phyloP scores from a whole-genome alignment of 129 eudicot species.

The Flaveria trinervia region DNA sequence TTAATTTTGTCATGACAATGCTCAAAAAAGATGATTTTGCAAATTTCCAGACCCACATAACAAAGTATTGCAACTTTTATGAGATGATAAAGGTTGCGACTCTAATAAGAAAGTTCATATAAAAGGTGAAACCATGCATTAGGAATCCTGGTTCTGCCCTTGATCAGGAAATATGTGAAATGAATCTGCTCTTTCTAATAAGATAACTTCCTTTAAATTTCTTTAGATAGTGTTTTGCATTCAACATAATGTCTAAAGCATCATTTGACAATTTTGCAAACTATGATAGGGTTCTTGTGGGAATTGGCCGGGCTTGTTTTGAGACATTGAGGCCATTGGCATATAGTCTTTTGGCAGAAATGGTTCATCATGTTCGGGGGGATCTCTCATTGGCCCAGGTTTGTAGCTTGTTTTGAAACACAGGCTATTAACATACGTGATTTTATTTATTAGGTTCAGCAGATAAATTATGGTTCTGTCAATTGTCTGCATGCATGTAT shows the following conservation, averaged over 20 bases:
- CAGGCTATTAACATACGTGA: neutral
- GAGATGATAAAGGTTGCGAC: conserved; percentile 6
- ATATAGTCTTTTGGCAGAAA: conserved; percentile 94
- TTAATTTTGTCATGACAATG: neutral
- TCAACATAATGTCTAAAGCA: conserved; percentile 26
- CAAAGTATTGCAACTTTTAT: neutral
- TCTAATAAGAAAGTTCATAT: conserved; percentile 18
- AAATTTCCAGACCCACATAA: conserved; percentile 9
- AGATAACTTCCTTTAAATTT: conserved; percentile 2
- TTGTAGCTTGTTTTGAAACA: conserved; percentile 19
- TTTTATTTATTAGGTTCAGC: conserved; percentile 5
- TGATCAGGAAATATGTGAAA: conserved; percentile 23
- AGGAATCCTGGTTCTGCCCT: conserved; percentile 18
- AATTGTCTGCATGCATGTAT: conserved; percentile 4
- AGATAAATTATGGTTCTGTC: conserved; percentile 1
- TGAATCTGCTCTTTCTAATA: conserved; percentile 7
- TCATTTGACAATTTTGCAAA: conserved; percentile 25
- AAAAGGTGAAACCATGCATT: conserved; percentile 15
- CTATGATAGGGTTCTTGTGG: conserved; percentile 85
- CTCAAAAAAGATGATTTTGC: conserved; percentile 2
- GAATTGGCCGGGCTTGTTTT: conserved; percentile 97
- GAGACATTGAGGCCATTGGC: conserved; percentile 97
- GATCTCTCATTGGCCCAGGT: conserved; percentile 97
- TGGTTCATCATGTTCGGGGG: conserved; percentile 94
- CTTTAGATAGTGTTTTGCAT: conserved; percentile 13